These are phyloP conservation scores for Talaromyces sp. DNA, from an alignment of 2,329 filamentous ascomycete species.

Conservation along the genomic window DNA sequence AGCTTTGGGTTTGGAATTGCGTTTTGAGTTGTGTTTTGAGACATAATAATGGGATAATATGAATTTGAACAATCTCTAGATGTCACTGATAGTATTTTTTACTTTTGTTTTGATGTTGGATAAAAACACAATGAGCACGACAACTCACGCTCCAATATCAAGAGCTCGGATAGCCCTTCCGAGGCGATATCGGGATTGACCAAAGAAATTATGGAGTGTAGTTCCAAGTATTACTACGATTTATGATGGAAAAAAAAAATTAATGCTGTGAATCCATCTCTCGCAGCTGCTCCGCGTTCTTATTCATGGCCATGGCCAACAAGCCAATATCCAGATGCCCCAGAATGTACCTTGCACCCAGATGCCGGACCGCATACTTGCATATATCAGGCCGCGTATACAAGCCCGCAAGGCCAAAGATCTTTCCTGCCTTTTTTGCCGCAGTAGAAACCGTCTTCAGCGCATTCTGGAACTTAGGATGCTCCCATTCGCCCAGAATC, in stretches of 20 bases:
- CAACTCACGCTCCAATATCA: too few relatives aligned
- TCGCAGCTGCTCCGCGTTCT: conserved; percentile 6
- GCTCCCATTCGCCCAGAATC: neutral
- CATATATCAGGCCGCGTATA: neutral
- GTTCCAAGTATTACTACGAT: too few relatives aligned
- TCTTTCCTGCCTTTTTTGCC: neutral
- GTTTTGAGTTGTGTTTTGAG: neutral
- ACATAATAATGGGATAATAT: neutral
- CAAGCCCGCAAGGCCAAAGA: neutral
- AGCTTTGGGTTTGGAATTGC: neutral
- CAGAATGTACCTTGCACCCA: conserved; percentile 11
- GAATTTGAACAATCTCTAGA: too few relatives aligned
- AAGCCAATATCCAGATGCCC: conserved; percentile 14
- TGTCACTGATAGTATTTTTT: too few relatives aligned
- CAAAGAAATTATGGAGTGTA: too few relatives aligned
- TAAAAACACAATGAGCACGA: neutral
- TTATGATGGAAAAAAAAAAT: neutral
- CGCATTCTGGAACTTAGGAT: neutral
- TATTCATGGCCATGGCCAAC: conserved; percentile 11
- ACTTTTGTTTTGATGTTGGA: too few relatives aligned
- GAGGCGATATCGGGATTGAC: neutral
- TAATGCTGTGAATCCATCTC: neutral
- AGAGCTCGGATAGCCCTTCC: neutral
- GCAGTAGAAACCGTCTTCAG: neutral
- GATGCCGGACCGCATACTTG: neutral